These are phyloP conservation scores for Haplographium delicatum DNA, from an alignment of 495 filamentous ascomycete genomes.

Conservation along the genomic window DNA sequence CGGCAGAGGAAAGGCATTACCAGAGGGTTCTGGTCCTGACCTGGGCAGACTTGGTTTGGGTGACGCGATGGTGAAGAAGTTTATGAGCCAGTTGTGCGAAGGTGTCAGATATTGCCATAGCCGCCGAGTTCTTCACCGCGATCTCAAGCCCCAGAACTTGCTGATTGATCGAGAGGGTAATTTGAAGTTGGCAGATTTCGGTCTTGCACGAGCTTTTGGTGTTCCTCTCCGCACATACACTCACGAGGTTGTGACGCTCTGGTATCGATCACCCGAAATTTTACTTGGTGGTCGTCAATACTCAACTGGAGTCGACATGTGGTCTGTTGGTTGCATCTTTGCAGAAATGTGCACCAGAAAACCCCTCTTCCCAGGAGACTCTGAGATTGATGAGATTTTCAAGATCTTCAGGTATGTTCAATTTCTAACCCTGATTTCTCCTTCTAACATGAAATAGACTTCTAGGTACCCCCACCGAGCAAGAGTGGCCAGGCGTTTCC, in stretches of 20 bases:
- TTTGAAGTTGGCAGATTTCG: constrained; percentile 96
- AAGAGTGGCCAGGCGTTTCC: constrained; percentile 82
- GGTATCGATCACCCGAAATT: constrained; percentile 98
- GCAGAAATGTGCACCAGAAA: constrained; percentile 99
- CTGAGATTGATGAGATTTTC: constrained; percentile 99
- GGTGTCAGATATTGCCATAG: constrained; percentile 95
- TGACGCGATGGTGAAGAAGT: constrained; percentile 90
- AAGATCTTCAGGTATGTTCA: constrained; percentile 87
- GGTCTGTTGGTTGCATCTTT: constrained; percentile 98
- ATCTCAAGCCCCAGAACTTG: constrained; percentile 97
- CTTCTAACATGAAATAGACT: constrained; percentile 47
- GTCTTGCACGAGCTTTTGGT: constrained; percentile 91
- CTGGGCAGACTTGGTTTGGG: constrained; percentile 73
- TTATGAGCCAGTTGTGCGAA: constrained; percentile 90
- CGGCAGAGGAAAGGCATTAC: constrained; percentile 81
- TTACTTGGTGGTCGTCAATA: constrained; percentile 96
- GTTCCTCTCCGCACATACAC: constrained; percentile 96
- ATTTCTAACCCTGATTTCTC: constrained; percentile 1
- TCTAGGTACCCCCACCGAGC: constrained; percentile 86
- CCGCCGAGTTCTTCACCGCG: constrained; percentile 89
- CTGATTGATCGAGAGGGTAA: constrained; percentile 94
- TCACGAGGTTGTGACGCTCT: constrained; percentile 97
- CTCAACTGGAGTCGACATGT: constrained; percentile 98
- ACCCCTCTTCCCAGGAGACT: constrained; percentile 94
- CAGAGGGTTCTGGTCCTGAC: constrained; percentile 66